Evolutionary conservation across 2,329 filamentous ascomycete genomes (phyloP).

Genomic region (Alternaria tenuissima): DNA sequence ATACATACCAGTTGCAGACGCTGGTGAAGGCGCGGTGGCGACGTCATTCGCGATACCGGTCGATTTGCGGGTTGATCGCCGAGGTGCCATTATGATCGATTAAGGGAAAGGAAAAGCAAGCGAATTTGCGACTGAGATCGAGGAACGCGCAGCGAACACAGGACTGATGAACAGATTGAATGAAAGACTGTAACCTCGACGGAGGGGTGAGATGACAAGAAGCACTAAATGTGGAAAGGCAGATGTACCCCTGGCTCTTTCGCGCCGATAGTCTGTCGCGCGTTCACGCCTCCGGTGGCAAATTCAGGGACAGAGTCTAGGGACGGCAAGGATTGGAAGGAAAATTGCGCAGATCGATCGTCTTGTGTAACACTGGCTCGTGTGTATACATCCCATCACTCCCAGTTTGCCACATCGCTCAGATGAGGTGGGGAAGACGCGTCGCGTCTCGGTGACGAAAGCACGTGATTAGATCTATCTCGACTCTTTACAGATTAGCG

Average conservation of each 20-base stretch:
- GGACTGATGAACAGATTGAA: not conserved
- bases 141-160: not conserved
- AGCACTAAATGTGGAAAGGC: conserved; percentile 27
- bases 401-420: not conserved
- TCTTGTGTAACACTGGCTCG: not conserved
- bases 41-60: conserved; percentile 15
- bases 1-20: conserved; percentile 13
- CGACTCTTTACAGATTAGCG: conserved; percentile 5
- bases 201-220: conserved; percentile 13
- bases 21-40: conserved; percentile 11
- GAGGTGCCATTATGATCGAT: conserved; percentile 29
- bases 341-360: conserved; percentile 2
- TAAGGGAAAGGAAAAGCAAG: conserved; percentile 4
- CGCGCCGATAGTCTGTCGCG: conserved; percentile 37
- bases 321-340: not conserved
- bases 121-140: not conserved
- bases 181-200: conserved; percentile 9
- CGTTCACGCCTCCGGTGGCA: conserved; percentile 39
- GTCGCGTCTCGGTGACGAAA: conserved; percentile 16
- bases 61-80: conserved; percentile 39
- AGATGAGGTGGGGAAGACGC: conserved; percentile 8
- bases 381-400: not conserved
- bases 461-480: conserved; percentile 11
- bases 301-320: conserved; percentile 21
- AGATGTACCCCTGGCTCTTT: conserved; percentile 29